phyloP scores from a whole-genome alignment of 148 eudicot species.

The Persicaria maculosa region DNA sequence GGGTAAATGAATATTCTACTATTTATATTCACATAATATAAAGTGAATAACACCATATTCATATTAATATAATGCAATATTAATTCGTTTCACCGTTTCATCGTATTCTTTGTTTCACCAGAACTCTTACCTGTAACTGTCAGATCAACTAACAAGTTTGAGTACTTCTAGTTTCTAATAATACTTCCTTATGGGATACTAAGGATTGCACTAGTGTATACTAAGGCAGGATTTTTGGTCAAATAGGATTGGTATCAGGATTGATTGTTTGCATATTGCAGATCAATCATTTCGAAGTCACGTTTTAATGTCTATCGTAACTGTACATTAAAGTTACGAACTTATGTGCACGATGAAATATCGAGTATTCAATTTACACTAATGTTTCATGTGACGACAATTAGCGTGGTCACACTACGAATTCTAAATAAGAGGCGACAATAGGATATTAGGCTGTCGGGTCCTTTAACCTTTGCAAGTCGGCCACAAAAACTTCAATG shows the following conservation, averaged over 20 bases:
- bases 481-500: neutral
- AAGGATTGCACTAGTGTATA: too few species aligned
- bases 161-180: too few species aligned
- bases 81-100: too few species aligned
- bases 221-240: neutral
- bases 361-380: neutral
- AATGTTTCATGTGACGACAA: neutral
- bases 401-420: neutral
- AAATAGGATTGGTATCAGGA: neutral
- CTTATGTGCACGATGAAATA: neutral
- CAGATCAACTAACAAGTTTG: too few species aligned
- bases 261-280: neutral
- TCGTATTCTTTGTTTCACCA: too few species aligned
- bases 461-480: neutral
- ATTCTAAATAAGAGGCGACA: neutral
- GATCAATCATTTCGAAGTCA: neutral
- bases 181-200: too few species aligned
- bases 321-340: neutral
- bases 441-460: neutral
- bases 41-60: too few species aligned
- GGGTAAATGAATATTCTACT: too few species aligned
- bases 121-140: too few species aligned
- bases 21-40: too few species aligned
- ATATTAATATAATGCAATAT: too few species aligned
- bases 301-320: neutral